Evolutionary conservation across 116 monocot species (phyloP), one percentile per base, ranked within the genome.

Genomic region (Thalassia testudinum): DNA sequence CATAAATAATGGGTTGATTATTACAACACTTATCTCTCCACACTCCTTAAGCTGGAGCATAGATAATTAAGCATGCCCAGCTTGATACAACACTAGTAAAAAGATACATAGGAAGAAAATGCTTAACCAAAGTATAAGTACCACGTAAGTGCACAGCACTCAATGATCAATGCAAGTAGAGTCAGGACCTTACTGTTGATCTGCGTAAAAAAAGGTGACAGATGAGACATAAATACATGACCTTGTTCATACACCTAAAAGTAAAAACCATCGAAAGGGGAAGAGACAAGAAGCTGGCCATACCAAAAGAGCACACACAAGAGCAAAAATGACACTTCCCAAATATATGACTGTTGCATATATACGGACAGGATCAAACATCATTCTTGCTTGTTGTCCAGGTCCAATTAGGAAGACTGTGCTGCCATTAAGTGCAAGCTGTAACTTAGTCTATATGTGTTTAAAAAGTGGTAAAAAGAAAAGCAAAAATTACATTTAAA

Each of bases 361-460:
- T 42, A 95, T 45, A 11, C 95, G 88, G 50, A 85, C 75, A 60
- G 81, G 76, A 79, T 95, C 95, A 74, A 81, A 54, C 88, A 95
- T 95, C 88, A 95, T 81, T 56, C 77, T 88, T 37, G 67, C 54
- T 65, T 95, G 95, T 63, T 76, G 78, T 37, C 45, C 37, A 45
- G 78, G 79, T 40, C 88, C 95, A 34, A 82, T 70, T 40, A 95
- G 57, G 56, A 95, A 85, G 56, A 66, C 72, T 81, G 95, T 88
- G 81, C 95, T 95, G 95, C 70, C 76, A 79, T 29, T 34, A 34
- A 34, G 30, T 5, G 30, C 3, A 34, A 34, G 10, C 10, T 34
- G 6, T 5, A 34, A 34, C 10, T 34, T 5, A 34, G 30, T 3
- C n/a, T n/a, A n/a, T n/a, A 34, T 34, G 30, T 10, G 10, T 34